phyloP scores from a whole-genome alignment of 1,284 basidiomycete species.

The Ganoderma boninense region DNA sequence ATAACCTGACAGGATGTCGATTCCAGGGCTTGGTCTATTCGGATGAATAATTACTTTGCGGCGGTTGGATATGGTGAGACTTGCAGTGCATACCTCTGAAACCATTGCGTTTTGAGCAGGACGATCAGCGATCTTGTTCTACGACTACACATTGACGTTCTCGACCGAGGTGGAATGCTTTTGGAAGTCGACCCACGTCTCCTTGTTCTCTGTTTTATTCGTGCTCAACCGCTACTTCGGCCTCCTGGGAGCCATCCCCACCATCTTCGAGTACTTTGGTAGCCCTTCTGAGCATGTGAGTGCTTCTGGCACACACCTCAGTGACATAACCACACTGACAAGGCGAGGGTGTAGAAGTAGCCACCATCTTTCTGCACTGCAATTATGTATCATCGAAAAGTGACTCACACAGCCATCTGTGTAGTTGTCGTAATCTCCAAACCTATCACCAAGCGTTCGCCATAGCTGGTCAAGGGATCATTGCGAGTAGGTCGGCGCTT shows the following conservation, averaged over 20 bases:
- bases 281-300: slow-evolving; percentile 11
- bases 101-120: neutral
- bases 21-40: slow-evolving; percentile 23
- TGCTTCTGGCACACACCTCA: neutral
- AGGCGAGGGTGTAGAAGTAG: neutral
- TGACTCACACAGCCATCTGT: neutral
- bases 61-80: slow-evolving; percentile 21
- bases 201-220: slow-evolving; percentile 10
- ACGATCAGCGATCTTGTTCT: slow-evolving; percentile 17
- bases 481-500: slow-evolving; percentile 13
- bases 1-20: neutral
- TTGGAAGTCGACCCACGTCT: slow-evolving; percentile 13
- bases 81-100: neutral
- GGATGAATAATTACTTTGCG: slow-evolving; percentile 23
- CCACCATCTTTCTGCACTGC: neutral
- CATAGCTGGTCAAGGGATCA: slow-evolving; percentile 18
- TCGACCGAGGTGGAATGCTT: slow-evolving; percentile 20
- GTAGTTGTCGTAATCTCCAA: slow-evolving; percentile 26
- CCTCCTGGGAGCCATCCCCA: slow-evolving; percentile 15
- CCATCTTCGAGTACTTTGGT: slow-evolving; percentile 18
- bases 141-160: slow-evolving; percentile 20
- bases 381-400: slow-evolving; percentile 9
- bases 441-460: slow-evolving; percentile 29
- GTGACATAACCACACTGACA: neutral
- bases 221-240: slow-evolving; percentile 16